Evolutionary conservation across 306 rosid species (phyloP), one percentile per base, ranked within the genome.

Genomic region (Begonia masoniana): DNA sequence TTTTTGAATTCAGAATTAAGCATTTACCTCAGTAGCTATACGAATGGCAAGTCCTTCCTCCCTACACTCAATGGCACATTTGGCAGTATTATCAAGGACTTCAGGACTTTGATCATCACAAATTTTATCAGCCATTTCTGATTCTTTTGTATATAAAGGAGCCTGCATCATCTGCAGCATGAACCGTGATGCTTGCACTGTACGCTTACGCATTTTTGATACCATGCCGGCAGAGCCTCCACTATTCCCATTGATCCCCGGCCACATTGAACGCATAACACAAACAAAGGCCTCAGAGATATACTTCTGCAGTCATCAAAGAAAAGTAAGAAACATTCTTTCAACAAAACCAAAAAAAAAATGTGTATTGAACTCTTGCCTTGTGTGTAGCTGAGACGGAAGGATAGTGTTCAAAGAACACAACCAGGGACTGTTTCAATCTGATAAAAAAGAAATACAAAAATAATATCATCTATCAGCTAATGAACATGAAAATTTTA

Each of bases 141-240:
- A 59, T 61, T 77, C 82, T 61, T 65, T 77, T 57, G 50, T 59
- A 52, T 77, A 86, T 13, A 83, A 73, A 36, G 94, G 88, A 61
- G 72, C 74, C 75, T 81, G 92, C 77, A 86, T 71, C 96, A 91
- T 85, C 75, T 91, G 94, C 76, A 91, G 74, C 96, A 91, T 86
- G 66, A 86, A 91, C 21, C 86, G 92, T 43, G 96, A 86, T 69
- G 94, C 99, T 73, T 78, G 96, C 65, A 91, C 92, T 17, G 83
- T 96, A 65, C 80, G 84, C 74, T 91, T 91, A 41, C 88, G 96
- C 86, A 83, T 71, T 67, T 77, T 85, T 58, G 86, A 80, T 58
- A 91, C 81, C 62, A 68, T 13, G 16, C 46, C 19, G 12, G 78
- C 1, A 63, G 94, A 86, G 66, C 79, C 82, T 60, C 79, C 82